Percentiles rank a stretch among this genome's conserved stretches.
Conservation (phyloP, 2,329 filamentous ascomycete species). For the Xenosphaeropsis pyriputrescens region DNA sequence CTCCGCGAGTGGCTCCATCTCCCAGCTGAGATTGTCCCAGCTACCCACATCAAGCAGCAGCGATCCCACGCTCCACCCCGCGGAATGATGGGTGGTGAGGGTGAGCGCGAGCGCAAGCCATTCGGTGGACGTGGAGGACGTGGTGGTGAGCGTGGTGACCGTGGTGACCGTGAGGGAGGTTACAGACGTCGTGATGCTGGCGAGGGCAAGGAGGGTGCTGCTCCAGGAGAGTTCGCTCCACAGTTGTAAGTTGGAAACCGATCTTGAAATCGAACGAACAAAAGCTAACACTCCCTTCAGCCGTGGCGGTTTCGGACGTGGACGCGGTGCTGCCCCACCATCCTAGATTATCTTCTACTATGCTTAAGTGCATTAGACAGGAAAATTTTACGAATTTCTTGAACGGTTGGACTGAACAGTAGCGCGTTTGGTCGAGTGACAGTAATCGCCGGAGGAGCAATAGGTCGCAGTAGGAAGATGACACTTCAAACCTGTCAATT, state of each 20-base stretch:
- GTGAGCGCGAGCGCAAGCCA: slow-evolving; percentile 57
- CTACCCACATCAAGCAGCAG: slow-evolving; percentile 99
- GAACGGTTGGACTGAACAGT: slow-evolving; percentile 27
- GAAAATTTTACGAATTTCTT: slow-evolving; percentile 14
- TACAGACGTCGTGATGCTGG: slow-evolving; percentile 85
- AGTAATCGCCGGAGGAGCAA: slow-evolving; percentile 29
- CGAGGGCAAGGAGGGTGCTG: slow-evolving; percentile 79
- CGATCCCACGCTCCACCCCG: slow-evolving; percentile 95
- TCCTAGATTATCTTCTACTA: slow-evolving; percentile 24
- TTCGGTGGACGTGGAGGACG: slow-evolving; percentile 61
- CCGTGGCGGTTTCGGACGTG: slow-evolving; percentile 83
- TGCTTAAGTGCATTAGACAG: slow-evolving; percentile 20
- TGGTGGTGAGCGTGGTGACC: slow-evolving; percentile 44
- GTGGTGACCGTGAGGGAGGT: slow-evolving; percentile 64
- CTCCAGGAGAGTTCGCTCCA: slow-evolving; percentile 82
- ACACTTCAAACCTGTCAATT: slow-evolving; percentile 23
- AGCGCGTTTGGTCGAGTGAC: slow-evolving; percentile 32
- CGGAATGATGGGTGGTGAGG: slow-evolving; percentile 89
- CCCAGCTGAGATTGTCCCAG: slow-evolving; percentile 96
- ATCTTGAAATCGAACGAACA: not conserved
- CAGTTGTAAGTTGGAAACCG: slow-evolving; percentile 51
- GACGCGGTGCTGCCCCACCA: slow-evolving; percentile 63
- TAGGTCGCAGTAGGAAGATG: slow-evolving; percentile 28
- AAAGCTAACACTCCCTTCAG: slow-evolving; percentile 27
- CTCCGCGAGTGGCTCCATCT: slow-evolving; percentile 99